Evolutionary conservation across 345 rosid genomes (phyloP).

Genomic region (Lagerstroemia speciosa): DNA sequence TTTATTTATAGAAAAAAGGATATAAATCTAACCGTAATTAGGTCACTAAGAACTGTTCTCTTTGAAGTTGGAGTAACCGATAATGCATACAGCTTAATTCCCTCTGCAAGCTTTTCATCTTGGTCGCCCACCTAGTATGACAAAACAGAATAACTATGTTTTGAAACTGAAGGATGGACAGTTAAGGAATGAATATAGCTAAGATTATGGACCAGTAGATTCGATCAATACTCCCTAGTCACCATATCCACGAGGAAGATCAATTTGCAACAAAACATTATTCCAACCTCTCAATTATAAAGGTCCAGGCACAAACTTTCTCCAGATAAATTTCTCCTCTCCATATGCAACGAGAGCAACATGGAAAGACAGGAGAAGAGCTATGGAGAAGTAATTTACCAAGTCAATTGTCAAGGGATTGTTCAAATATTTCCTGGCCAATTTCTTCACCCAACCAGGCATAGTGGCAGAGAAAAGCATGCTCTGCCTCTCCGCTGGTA

Average conservation of each 20-base stretch:
- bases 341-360: neutral
- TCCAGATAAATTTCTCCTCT: no score
- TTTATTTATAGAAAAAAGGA: neutral
- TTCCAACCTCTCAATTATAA: no score
- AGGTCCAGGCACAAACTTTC: no score
- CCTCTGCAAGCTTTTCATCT: slow-evolving; percentile 93
- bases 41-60: slow-evolving; percentile 79
- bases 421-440: slow-evolving; percentile 81
- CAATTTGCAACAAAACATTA: neutral
- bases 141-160: neutral
- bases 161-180: neutral
- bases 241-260: neutral
- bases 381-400: slow-evolving; percentile 30
- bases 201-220: neutral
- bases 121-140: slow-evolving; percentile 70
- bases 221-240: neutral
- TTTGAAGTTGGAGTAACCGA: slow-evolving; percentile 71
- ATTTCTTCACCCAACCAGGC: slow-evolving; percentile 94
- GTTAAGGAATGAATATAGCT: neutral
- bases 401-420: slow-evolving; percentile 84
- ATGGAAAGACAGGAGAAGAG: neutral
- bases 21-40: slow-evolving; percentile 52
- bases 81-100: slow-evolving; percentile 83
- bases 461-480: slow-evolving; percentile 99
- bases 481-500: slow-evolving; percentile 79